These are phyloP conservation scores for Hyaloraphidium curvatum DNA, from an alignment of 192 early-diverging fungal genomes.

Conservation along the genomic window DNA sequence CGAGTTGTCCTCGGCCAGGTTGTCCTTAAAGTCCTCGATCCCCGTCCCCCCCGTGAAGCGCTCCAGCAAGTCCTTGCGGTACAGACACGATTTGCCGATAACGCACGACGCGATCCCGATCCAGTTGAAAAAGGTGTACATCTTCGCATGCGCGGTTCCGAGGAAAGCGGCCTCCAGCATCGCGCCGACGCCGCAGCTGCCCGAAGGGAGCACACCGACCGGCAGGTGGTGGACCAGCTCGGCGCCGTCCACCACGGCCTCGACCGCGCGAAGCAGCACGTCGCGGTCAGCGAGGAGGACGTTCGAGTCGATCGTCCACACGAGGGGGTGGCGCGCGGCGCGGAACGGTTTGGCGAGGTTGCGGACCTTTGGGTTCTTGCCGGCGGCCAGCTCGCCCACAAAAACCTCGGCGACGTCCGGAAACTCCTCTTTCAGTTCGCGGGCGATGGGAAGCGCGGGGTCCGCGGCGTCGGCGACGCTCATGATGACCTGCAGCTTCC, in stretches of 20 bases:
- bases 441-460: too few species aligned
- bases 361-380: slow-evolving; percentile 92
- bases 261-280: not conserved
- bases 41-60: not conserved
- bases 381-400: slow-evolving; percentile 39
- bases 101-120: slow-evolving; percentile 67
- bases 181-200: slow-evolving; percentile 53
- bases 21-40: not conserved
- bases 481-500: slow-evolving; percentile 66
- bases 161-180: slow-evolving; percentile 75
- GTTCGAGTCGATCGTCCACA: slow-evolving; percentile 94
- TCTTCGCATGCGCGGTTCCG: slow-evolving; percentile 77
- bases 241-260: not conserved
- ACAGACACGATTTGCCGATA: slow-evolving; percentile 88
- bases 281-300: slow-evolving; percentile 17
- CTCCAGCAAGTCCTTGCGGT: slow-evolving; percentile 54
- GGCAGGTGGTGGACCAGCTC: slow-evolving; percentile 83
- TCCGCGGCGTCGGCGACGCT: slow-evolving; percentile 47
- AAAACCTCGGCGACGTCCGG: too few species aligned
- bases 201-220: slow-evolving; percentile 41
- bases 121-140: slow-evolving; percentile 88
- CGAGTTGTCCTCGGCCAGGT: slow-evolving; percentile 1
- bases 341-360: slow-evolving; percentile 74
- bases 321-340: slow-evolving; percentile 56
- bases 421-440: too few species aligned